Conservation (phyloP, 306 rosid genomes). For the Quercus engelmannii region DNA sequence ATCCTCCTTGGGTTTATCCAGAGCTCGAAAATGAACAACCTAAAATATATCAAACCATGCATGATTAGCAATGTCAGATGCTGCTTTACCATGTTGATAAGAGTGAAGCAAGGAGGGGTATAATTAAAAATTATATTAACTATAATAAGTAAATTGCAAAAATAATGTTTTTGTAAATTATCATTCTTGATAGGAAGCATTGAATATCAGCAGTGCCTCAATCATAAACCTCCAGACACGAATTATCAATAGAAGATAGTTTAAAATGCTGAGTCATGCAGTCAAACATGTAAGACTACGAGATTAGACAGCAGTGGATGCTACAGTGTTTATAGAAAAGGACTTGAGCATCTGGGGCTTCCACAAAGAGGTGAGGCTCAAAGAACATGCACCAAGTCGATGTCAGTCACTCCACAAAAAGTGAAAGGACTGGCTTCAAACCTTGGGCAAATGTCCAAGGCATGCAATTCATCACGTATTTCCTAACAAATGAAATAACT, state of each 20-base stretch:
- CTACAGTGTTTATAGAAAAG: neutral
- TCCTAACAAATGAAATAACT: neutral
- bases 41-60: conserved; percentile 27
- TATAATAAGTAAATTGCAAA: neutral
- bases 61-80: conserved; percentile 10
- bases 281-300: neutral
- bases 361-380: neutral
- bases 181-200: neutral
- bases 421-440: neutral
- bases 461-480: neutral
- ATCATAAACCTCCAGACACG: neutral
- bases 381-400: neutral
- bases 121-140: neutral
- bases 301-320: neutral
- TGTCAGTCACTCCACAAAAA: neutral
- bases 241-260: neutral
- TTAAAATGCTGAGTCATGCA: neutral
- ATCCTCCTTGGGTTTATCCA: conserved; percentile 87
- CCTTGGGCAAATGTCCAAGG: neutral
- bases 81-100: conserved; percentile 5
- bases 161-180: neutral
- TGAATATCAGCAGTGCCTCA: neutral
- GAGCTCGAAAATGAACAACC: conserved; percentile 90
- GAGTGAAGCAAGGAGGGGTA: neutral
- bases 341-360: neutral